Conservation (phyloP, 805 yeast species). For the Spathaspora hagerdaliae region DNA sequence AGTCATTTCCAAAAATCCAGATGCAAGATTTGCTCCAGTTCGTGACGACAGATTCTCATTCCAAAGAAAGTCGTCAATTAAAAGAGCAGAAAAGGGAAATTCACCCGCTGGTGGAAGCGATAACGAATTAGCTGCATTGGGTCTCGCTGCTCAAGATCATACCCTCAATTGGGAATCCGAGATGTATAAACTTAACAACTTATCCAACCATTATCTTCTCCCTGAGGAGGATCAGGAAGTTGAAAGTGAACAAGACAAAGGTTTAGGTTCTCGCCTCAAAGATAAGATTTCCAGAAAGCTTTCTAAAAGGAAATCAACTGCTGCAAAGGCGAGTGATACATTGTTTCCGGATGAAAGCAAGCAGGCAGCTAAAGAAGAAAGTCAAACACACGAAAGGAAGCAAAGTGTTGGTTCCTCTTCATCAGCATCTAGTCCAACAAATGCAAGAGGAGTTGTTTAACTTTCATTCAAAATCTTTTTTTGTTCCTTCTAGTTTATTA, state of each 20-base stretch:
- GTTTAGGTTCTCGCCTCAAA: constrained; percentile 40
- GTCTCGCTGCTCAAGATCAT: constrained; percentile 80
- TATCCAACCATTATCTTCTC: constrained; percentile 24
- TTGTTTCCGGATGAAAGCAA: background rate
- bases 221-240: constrained; percentile 5
- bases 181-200: constrained; percentile 46
- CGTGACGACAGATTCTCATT: constrained; percentile 90
- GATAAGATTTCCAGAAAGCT: constrained; percentile 42
- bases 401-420: background rate
- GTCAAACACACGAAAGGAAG: too few species aligned
- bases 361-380: too few species aligned
- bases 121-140: constrained; percentile 64
- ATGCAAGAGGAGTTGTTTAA: constrained; percentile 13
- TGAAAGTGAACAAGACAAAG: constrained; percentile 4
- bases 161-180: constrained; percentile 69
- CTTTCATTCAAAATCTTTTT: too few species aligned
- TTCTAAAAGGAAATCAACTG: constrained; percentile 25
- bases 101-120: constrained; percentile 9
- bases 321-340: constrained; percentile 26
- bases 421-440: constrained; percentile 20
- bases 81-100: constrained; percentile 11
- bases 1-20: constrained; percentile 77
- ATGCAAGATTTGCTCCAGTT: constrained; percentile 82
- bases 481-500: too few species aligned
- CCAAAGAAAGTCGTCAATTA: constrained; percentile 46